These are phyloP conservation scores for Diaporthe sp. DNA, from an alignment of 2,329 filamentous ascomycete species.

Conservation along the genomic window DNA sequence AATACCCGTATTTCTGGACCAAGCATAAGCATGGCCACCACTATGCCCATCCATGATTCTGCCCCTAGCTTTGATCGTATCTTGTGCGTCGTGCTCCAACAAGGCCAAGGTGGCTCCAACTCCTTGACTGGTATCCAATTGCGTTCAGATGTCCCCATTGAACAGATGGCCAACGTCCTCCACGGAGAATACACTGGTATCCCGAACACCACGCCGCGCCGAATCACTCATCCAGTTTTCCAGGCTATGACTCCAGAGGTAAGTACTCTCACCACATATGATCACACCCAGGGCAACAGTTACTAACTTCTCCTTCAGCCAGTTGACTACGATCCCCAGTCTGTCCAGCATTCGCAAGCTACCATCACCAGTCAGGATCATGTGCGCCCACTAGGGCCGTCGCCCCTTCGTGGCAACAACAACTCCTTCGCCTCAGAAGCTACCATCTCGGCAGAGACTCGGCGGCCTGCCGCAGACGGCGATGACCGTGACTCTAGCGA, in stretches of 20 bases:
- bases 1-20: too few relatives aligned
- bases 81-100: not conserved
- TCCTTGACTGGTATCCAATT: not conserved
- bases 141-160: not conserved
- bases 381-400: not conserved
- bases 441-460: not conserved
- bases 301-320: not conserved
- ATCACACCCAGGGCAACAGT: not conserved
- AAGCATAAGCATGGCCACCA: not conserved
- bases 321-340: not conserved
- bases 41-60: not conserved
- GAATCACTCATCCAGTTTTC: not conserved
- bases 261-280: not conserved
- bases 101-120: not conserved
- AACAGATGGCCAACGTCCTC: not conserved
- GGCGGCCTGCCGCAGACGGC: accelerated
- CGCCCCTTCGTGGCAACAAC: not conserved
- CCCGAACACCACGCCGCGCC: not conserved
- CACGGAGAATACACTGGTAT: not conserved
- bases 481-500: not conserved
- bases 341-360: not conserved
- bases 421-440: not conserved
- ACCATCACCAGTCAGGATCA: not conserved
- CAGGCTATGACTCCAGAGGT: not conserved
- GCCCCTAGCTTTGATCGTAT: not conserved